These are phyloP conservation scores for Inonotus obliquus DNA, from an alignment of 1,284 basidiomycete genomes.

Conservation along the genomic window DNA sequence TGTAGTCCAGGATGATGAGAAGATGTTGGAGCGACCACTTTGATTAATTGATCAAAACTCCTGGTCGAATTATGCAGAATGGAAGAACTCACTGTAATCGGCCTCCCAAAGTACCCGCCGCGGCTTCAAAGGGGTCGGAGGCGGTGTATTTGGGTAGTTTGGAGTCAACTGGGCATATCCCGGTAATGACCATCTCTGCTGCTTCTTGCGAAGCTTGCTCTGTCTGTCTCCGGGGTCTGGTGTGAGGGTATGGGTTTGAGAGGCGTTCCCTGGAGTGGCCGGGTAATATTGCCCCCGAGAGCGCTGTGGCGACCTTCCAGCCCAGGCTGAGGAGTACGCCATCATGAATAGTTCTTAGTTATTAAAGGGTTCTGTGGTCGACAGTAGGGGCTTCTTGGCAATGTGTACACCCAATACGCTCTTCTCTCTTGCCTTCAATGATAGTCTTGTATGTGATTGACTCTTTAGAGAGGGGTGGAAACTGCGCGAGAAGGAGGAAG, in stretches of 20 bases:
- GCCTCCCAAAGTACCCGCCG: constrained; percentile 8
- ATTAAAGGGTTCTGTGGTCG: not conserved
- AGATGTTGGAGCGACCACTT: constrained; percentile 4
- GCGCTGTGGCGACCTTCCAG: not conserved
- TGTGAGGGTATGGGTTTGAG: not conserved
- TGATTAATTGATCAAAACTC: not conserved
- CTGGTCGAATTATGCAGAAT: not conserved
- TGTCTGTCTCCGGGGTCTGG: not conserved
- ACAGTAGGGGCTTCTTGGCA: not conserved
- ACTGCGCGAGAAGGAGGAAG: too few relatives aligned
- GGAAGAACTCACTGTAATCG: constrained; percentile 6
- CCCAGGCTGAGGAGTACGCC: not conserved
- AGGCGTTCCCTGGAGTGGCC: not conserved
- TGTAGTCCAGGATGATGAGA: constrained; percentile 7
- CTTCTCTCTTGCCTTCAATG: too few relatives aligned
- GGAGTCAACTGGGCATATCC: not conserved
- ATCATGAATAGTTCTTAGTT: not conserved
- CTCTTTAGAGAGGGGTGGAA: too few relatives aligned
- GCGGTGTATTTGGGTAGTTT: not conserved
- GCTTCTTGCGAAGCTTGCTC: not conserved
- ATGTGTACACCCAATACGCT: not conserved
- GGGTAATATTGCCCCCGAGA: not conserved
- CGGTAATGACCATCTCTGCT: not conserved
- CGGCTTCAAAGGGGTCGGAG: not conserved
- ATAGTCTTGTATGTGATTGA: too few relatives aligned